phyloP scores from a whole-genome alignment of 306 rosid genomes.

The Dalbergia cultrata region DNA sequence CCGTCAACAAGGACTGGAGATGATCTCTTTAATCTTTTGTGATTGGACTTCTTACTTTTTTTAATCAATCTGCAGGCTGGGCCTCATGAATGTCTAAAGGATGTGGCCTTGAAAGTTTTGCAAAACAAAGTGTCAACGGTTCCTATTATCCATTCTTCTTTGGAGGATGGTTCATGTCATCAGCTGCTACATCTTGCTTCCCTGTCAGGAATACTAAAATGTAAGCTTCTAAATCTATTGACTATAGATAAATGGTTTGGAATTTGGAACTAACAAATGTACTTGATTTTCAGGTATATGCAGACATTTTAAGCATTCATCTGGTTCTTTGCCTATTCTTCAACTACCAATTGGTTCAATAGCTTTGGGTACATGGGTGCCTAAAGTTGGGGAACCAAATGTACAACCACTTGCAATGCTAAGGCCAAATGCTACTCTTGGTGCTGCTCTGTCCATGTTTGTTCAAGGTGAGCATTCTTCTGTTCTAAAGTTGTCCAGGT shows the following conservation, averaged over 20 bases:
- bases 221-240: slow-evolving; percentile 56
- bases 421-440: slow-evolving; percentile 75
- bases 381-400: slow-evolving; percentile 77
- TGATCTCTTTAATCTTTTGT: slow-evolving; percentile 23
- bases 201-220: slow-evolving; percentile 75
- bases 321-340: slow-evolving; percentile 83
- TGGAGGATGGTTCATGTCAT: slow-evolving; percentile 69
- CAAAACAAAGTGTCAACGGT: slow-evolving; percentile 76
- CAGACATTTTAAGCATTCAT: slow-evolving; percentile 78
- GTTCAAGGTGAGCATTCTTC: slow-evolving; percentile 72
- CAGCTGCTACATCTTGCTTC: slow-evolving; percentile 81
- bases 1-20: slow-evolving; percentile 27
- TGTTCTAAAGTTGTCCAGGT: slow-evolving; percentile 37
- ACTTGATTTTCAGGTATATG: slow-evolving; percentile 74
- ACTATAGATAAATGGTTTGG: slow-evolving; percentile 41
- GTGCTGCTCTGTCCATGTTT: slow-evolving; percentile 71
- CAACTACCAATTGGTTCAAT: slow-evolving; percentile 76
- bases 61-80: slow-evolving; percentile 65
- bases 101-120: slow-evolving; percentile 77
- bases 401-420: slow-evolving; percentile 76
- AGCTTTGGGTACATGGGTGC: slow-evolving; percentile 87
- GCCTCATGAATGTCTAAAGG: slow-evolving; percentile 76
- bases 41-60: slow-evolving; percentile 33
- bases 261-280: slow-evolving; percentile 56
- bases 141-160: slow-evolving; percentile 69